Evolutionary conservation across 352 stramenopile species (phyloP), one percentile per base, ranked within the genome.

Genomic region (Pythium brassicae): DNA sequence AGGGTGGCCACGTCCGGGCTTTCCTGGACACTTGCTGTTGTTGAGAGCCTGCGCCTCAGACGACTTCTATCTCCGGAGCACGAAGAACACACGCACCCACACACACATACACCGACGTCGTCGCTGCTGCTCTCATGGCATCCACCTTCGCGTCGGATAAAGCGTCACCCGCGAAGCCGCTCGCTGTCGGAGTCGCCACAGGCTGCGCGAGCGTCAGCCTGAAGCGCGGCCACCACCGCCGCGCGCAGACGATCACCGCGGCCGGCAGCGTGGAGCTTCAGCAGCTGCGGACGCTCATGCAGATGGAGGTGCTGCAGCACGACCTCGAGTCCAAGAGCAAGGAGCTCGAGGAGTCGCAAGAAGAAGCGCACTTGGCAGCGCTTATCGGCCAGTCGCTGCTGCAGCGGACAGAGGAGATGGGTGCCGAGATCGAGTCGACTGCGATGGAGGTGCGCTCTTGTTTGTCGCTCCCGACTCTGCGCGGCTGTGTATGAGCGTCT

Each of bases 321-420:
- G 72, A 78, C 45, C 64, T 84, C 25, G 71, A 77, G 51, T 74
- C 57, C 20, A 74, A 75, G 49, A 80, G 54, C 57, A 78, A 75
- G 44, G 74, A 66, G 19, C 62, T 83, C 8, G 68, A 78, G 40
- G 69, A 76, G 29, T 77, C 68, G 1, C 69, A 81, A 23, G 74
- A 83, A 53, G 74, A 83, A 39, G 68, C 68, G 25, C 69, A 73
- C 49, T 55, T 83, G 17, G 73, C 71, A 3, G 73, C 71, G 10
- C 68, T 72, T 17, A 78, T 83, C 29, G 71, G 71, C n/a, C 65
- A 77, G 55, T 74, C 73, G 49, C 56, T 83, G 37, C 63, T 83
- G 4, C 60, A 71, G 35, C 66, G 70, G n/a, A 83, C 74, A 5
- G 68, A 83, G 32, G 69, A 80, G 50, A 69, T 83, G 56, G 73